Percentiles rank a stretch among this genome's conserved stretches.
These are phyloP conservation scores for Wickerhamiella musiphila DNA, from an alignment of 805 yeast species.

Conservation along the genomic window DNA sequence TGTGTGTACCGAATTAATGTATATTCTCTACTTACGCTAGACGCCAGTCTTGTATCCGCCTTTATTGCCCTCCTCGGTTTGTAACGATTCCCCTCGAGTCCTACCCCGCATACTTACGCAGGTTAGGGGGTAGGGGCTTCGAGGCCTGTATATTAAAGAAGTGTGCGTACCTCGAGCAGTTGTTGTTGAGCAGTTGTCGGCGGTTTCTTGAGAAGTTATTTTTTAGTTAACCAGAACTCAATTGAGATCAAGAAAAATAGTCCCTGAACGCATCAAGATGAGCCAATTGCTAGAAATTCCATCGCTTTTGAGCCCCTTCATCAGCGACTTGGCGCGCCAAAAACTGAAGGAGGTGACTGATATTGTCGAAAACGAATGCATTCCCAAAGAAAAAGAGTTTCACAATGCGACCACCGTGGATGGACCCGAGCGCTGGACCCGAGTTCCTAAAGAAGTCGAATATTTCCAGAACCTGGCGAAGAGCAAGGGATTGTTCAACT, in stretches of 20 bases:
- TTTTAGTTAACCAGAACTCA: no score
- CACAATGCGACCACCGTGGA: conserved; percentile 21
- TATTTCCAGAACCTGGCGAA: conserved; percentile 36
- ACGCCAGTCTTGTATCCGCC: no score
- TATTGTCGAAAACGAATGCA: conserved; percentile 38
- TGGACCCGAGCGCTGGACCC: conserved; percentile 32
- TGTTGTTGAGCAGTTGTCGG: not conserved
- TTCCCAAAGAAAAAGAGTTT: conserved; percentile 37
- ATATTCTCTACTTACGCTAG: no score
- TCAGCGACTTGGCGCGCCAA: conserved; percentile 23
- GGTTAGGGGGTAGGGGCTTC: no score
- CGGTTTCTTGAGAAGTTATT: not conserved
- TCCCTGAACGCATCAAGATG: not conserved
- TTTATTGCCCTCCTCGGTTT: no score
- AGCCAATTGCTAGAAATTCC: conserved; percentile 5
- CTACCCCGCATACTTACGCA: no score
- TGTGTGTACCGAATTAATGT: no score
- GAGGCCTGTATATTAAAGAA: no score
- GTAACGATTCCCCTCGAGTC: no score
- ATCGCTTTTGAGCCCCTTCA: conserved; percentile 6
- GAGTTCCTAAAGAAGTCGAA: conserved; percentile 32
- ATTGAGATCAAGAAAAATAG: no score
- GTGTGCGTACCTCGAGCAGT: no score
- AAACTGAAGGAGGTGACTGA: conserved; percentile 25
- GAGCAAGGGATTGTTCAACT: conserved; percentile 40